Base-by-base conservation (phyloP, 2,329 filamentous ascomycete species). In the Diplodia mutila region DNA sequence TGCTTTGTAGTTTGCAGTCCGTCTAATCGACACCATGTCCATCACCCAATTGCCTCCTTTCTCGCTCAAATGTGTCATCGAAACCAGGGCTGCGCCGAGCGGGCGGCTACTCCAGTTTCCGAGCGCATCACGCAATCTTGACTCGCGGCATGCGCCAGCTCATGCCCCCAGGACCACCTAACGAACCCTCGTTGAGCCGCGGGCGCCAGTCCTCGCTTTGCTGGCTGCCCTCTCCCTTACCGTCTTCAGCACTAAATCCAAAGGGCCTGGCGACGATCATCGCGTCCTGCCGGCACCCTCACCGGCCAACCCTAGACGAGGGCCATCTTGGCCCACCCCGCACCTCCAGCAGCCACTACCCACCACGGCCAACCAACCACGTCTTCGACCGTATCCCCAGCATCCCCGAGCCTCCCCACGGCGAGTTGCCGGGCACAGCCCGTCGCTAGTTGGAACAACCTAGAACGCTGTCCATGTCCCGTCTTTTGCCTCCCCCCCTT, bases 61-160 rank as follows among this genome's bases (percentile, higher is more conserved):
- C 39, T 25, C 46, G 59, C 34, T 23, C 27, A 5, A 51, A 25
- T 51, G 59, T 51, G 59, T 39, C 46, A 63, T 51, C 12, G 37
- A n/a, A 48, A 46, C 39, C 9, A 37, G 34, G 34, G 34, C 29
- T 32, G 29, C 29, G 29, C 29, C 29, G 29, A 32, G 29, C 29
- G 29, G 29, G 29, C 29, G 29, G 29, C 7, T 8, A 32, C 29
- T 32, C 29, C 29, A 32, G 23, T 39, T 37, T 34, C 59, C 59
- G 34, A 34, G 18, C 18, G 25, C 42, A 48, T 63, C 59, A 63
- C 46, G 59, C 59, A 51, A 51, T 21, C 14, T 51, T 63, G 59
- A 63, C 59, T 63, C 59, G 59, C n/a, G 59, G 46, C 25, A 16
- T 27, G 32, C 46, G 59, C 59, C 59, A 63, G 59, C 59, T 51